Evolutionary conservation across 2,329 filamentous ascomycete species (phyloP), one percentile per base, ranked within the genome.

Genomic region (Penicillium sp.): DNA sequence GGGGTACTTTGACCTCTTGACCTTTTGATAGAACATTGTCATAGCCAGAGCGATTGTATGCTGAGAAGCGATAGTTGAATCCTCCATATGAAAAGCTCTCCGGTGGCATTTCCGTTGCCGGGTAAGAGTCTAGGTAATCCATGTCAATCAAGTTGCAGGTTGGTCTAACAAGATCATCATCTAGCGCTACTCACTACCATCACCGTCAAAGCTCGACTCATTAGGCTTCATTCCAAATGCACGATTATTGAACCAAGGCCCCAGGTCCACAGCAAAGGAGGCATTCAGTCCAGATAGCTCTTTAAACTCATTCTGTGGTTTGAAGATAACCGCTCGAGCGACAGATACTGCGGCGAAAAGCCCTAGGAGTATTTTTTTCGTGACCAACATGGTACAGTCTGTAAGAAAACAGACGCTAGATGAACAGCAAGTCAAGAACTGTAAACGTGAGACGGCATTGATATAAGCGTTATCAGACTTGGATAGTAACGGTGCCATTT

Each of bases 1-100:
- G 54, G 2, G 70, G 67, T 4, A 71, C 62, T 5, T 47, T 52
- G 23, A 75, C 58, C 15, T 58, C 63, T 46, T 76, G 73, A 15
- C 71, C 72, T 47, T 67, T 57, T 2, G 68, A 65, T 13, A 75
- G 67, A 2, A 70, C 61, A 62, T 75, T 74, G 59, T 75, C 73
- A 36, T 71, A 60, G 26, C 71, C 71, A 13, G 63, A 61, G 23
- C 56, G 49, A 38, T 70, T 67, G 53, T 74, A 74, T 34, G 67
- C 60, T 2, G 71, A 65, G 41, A 75, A 74, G 15, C 53, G 59
- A 56, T 68, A 75, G 31, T 69, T 66, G 26, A 73, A 61, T 4
- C 73, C 73, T 18, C 64, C 60, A 52, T 74, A 75, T 12, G 62
- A 64, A 43, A 75, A 69, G 9, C 59, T 66, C n/a, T 60, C 46